Percentiles rank a stretch among this genome's conserved stretches.
Conservation (phyloP, 495 filamentous ascomycete species). For the Trypethelium eluteriae region DNA sequence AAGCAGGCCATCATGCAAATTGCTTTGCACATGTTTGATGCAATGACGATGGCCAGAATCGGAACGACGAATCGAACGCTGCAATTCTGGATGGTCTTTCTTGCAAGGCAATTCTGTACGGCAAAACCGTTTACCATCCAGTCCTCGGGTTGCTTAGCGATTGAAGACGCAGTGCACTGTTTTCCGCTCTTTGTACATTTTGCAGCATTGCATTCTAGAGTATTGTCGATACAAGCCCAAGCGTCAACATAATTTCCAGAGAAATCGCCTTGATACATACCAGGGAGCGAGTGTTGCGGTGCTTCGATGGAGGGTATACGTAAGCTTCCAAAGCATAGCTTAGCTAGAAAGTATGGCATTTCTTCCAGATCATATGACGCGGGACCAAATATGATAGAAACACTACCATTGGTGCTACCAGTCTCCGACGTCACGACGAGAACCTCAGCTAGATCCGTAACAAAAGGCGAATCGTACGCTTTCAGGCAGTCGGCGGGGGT, state of each 20-base stretch:
- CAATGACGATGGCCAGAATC: constrained; percentile 38
- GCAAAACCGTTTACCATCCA: constrained; percentile 21
- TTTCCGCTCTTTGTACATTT: constrained; percentile 1
- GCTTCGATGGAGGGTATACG: neutral
- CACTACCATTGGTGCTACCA: constrained; percentile 14
- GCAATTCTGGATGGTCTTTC: constrained; percentile 33
- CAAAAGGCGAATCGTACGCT: constrained; percentile 31
- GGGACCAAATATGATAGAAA: constrained; percentile 8
- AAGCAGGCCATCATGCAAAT: constrained; percentile 34
- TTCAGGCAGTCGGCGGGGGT: constrained; percentile 32
- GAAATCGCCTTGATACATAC: neutral
- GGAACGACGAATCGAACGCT: constrained; percentile 39
- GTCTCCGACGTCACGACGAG: constrained; percentile 17
- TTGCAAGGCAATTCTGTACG: constrained; percentile 40
- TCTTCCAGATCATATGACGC: neutral
- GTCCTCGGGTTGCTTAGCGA: constrained; percentile 7
- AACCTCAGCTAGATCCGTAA: constrained; percentile 26
- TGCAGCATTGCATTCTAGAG: constrained; percentile 3
- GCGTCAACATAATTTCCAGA: constrained; percentile 2
- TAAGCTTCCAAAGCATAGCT: neutral
- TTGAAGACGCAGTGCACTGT: constrained; percentile 11
- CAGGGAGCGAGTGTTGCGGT: neutral
- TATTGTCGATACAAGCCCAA: constrained; percentile 25
- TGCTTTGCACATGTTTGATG: constrained; percentile 38
- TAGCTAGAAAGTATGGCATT: neutral